Base-by-base conservation (phyloP, 2,329 filamentous ascomycete species). In the Fusarium sp. region DNA sequence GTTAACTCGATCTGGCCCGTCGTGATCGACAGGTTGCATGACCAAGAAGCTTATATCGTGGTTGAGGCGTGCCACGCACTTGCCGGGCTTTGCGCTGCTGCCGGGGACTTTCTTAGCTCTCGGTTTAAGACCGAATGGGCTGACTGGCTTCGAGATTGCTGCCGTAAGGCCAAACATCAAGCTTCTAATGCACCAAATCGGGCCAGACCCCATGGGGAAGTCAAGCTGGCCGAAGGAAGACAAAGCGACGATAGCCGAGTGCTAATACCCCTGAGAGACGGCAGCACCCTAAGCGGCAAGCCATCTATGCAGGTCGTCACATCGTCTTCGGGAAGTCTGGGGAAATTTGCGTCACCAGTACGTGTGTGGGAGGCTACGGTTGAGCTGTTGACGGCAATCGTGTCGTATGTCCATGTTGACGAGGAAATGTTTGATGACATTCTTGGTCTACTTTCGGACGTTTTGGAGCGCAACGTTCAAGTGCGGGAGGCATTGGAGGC, bases 1-100 rank as follows among this genome's bases (percentile, higher is more conserved):
- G 88, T 98, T 67, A 95, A 98, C 75, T 89, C 90, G 4, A 81
- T 98, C 7, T 99, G 94, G 94, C 93, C 93, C 0, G 89, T 96
- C 7, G 79, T 97, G 6, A 79, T 89, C 2, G 81, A 83, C n/a
- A 83, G 88, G 24, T 79, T 92, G 6, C 85, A 87, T 64, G 91
- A 92, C 63, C 64, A 77, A 5, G 88, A 92, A 73, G 79, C 85
- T 0, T 90, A 88, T 70, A 85, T 97, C 9, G 84, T 85, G 3
- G 83, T 90, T 8, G 86, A 88, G 13, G 88, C 92, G 6, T 88
- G 92, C 56, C 82, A 87, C 12, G 85, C 91, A 1, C 80, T 98
- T 4, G 80, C 80, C 3, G 79, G 83, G 10, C 82, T 97, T 53
- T 96, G 92, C 72, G 78, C 80, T 53, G 80, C 85, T 42, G 91